Percentiles rank a stretch among this genome's conserved stretches.
These are phyloP conservation scores for Linnemannia exigua DNA, from an alignment of 192 early-diverging fungal species.

Conservation along the genomic window DNA sequence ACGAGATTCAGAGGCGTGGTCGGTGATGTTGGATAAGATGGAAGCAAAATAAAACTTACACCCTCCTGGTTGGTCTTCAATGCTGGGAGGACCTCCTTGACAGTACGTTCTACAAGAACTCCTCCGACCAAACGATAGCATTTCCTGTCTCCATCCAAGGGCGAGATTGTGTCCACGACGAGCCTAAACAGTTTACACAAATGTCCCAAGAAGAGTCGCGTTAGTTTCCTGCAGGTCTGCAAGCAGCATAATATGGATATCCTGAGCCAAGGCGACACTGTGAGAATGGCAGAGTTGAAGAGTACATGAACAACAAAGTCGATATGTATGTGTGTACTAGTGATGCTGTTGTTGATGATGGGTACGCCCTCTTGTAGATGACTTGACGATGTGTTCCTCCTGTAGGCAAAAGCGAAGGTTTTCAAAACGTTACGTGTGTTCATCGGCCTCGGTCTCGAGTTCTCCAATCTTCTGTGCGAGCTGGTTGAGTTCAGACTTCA, in stretches of 20 bases:
- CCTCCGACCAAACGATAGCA: slow-evolving; percentile 96
- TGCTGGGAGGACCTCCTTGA: slow-evolving; percentile 92
- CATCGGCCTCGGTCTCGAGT: slow-evolving; percentile 92
- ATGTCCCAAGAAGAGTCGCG: background rate
- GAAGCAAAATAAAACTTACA: slow-evolving; percentile 59
- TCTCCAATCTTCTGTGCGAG: slow-evolving; percentile 95
- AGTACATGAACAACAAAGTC: too few relatives aligned
- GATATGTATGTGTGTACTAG: background rate
- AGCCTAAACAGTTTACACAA: slow-evolving; percentile 60
- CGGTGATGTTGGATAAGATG: background rate
- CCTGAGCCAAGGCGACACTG: too few relatives aligned
- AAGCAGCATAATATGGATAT: too few relatives aligned
- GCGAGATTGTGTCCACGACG: slow-evolving; percentile 94
- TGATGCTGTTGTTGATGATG: background rate
- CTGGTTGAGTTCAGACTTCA: slow-evolving; percentile 86
- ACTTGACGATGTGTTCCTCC: background rate
- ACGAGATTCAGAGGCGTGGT: background rate
- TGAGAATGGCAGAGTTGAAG: too few relatives aligned
- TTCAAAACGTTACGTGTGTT: slow-evolving; percentile 84
- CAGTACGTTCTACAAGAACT: slow-evolving; percentile 93
- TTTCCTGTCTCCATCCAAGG: slow-evolving; percentile 86
- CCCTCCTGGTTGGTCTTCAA: slow-evolving; percentile 89
- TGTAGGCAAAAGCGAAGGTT: background rate
- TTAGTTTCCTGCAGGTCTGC: background rate
- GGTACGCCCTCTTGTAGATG: background rate